Evolutionary conservation across 306 rosid species (phyloP), one percentile per base, ranked within the genome.

Genomic region (Cyclanthera cordifolia): DNA sequence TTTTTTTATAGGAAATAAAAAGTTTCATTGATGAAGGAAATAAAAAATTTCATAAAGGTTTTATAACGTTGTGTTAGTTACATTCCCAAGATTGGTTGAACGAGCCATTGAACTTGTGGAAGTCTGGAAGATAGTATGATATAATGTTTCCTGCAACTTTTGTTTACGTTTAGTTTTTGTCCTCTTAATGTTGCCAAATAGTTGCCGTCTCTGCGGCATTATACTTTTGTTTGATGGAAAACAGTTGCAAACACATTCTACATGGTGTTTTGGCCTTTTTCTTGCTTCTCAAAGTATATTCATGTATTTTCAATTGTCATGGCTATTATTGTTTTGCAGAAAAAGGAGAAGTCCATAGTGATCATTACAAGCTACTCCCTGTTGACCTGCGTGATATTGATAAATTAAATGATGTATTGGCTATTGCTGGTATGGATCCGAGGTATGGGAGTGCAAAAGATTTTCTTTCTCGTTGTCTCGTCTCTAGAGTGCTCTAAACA

Each of bases 341-440:
- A 75, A 88, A 79, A 76, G 99, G 97, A 73, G 96, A 94, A 84
- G 96, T 89, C 71, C 51, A 80, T 71, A 75, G 97, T 51, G 96
- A 86, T 67, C 88, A 86, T 60, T 94, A 94, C 71, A 94, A 88
- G 78, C 83, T 90, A 57, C 89, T 94, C 30, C 99, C 97, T 57
- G 82, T 83, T 69, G 97, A 94, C 82, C 76, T 94, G 76, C 88
- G 97, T 13, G 85, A 90, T 69, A 61, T 60, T 52, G 76, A 74
- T 71, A 74, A 85, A 32, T 85, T 94, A 79, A 76, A 73, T 51
- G 84, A 85, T 71, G 73, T 90, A 72, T 75, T 90, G 75, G 53
- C 86, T 66, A 74, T 84, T 79, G 88, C 99, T 74, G 79, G 69
- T 73, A 79, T 94, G 90, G 95, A 94, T 82, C 87, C 82, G 47